Evolutionary conservation across 2,329 filamentous ascomycete species (phyloP).

Genomic region (Sporothrix pseudoabietina): DNA sequence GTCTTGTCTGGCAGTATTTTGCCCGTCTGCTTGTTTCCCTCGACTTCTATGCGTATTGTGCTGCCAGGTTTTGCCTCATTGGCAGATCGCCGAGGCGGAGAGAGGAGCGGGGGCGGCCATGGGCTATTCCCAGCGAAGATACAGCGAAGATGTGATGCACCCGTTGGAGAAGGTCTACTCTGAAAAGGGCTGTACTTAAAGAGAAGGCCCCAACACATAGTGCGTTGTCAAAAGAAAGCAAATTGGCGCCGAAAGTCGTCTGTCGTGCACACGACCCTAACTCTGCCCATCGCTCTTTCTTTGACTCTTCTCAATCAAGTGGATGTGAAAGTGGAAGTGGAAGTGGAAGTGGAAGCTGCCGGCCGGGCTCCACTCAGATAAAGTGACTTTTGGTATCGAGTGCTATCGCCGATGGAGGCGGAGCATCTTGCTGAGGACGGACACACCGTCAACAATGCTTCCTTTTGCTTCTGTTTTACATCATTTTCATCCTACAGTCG

Average conservation of each 20-base stretch:
- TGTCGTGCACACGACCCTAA: not conserved
- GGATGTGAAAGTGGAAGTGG: not conserved
- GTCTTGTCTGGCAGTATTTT: slow-evolving; percentile 17
- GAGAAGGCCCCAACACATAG: not conserved
- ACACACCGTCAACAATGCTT: slow-evolving; percentile 5
- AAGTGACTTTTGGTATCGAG: not conserved
- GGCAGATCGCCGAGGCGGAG: not conserved
- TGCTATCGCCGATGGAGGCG: slow-evolving; percentile 13
- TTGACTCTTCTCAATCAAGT: not conserved
- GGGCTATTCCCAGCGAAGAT: slow-evolving; percentile 19
- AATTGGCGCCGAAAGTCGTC: not conserved
- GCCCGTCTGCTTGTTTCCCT: not conserved
- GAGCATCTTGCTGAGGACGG: slow-evolving; percentile 20
- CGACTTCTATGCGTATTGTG: not conserved
- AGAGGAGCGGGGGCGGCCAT: not conserved
- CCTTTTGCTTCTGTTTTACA: not conserved
- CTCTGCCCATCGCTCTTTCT: not conserved
- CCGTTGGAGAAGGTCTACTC: not conserved
- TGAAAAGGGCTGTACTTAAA: not conserved
- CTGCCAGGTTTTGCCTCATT: not conserved
- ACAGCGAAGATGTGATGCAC: not conserved
- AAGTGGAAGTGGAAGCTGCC: not conserved
- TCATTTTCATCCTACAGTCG: not conserved
- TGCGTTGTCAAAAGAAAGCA: not conserved
- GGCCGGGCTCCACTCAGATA: not conserved